Evolutionary conservation across 2,329 filamentous ascomycete species (phyloP), one percentile per base, ranked within the genome.

Genomic region (Paracorniculantispora psalliotae): DNA sequence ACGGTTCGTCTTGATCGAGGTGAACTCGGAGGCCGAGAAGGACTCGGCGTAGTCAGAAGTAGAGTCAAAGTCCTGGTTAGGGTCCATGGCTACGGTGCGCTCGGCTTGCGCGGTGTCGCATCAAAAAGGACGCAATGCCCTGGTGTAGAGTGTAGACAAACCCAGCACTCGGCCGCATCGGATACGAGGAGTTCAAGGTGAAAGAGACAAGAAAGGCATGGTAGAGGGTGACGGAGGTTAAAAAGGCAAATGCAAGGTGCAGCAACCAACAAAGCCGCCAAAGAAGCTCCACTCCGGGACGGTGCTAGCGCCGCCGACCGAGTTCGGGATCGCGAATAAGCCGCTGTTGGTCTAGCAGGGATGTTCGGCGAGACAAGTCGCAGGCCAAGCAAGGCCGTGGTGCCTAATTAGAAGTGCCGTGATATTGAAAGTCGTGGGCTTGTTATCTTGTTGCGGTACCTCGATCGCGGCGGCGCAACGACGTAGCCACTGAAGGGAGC

Each of bases 31-130:
- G 8, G 37, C 39, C 3, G 28, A 25, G 35, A 59, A 25, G n/a
- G 57, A 53, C 28, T 44, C 47, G 21, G 39, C 49, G 30, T 59
- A 59, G 39, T 59, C 48, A 28, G 57, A 53, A 23, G 57, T 53
- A 17, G 46, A 12, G 2, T 59, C 56, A 19, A 50, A 28, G 44
- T 37, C 33, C 23, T 44, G 15, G n/a, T 33, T 8, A n/a, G 4
- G 28, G 8, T 55, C 52, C 51, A 53, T 53, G 25, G 33, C 9
- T 30, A 8, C n/a, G 13, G n/a, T n/a, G 25, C 37, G 25, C 23
- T 47, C 28, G 4, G 15, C 12, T 23, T 23, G 28, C 13, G 48
- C 28, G 23, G 13, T 35, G 30, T 25, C 28, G 19, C 19, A 7
- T 37, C 2, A 21, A 8, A 33, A 12, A 33, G 5, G 30, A 47